A percentile compares a stretch with the other conserved stretches of the same genome.
Conservation (phyloP, 2,329 filamentous ascomycete genomes). For the Metarhizium guizhouense region DNA sequence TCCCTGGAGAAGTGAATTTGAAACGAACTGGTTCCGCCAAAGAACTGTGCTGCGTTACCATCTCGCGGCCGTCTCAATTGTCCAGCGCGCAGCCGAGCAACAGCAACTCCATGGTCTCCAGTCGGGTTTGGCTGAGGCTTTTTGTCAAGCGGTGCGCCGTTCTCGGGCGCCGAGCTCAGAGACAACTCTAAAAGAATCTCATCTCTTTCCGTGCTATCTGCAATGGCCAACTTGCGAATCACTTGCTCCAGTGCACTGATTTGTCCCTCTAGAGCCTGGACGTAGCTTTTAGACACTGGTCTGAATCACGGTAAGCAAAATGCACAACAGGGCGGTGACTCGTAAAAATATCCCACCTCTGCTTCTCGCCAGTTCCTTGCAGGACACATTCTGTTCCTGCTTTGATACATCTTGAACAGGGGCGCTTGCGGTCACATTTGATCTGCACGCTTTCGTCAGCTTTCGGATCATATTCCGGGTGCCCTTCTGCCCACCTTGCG, state of each 20-base stretch:
- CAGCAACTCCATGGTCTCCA: conserved; percentile 20
- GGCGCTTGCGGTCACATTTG: conserved; percentile 42
- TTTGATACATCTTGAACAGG: conserved; percentile 40
- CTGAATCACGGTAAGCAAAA: conserved; percentile 15
- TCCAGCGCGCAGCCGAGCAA: conserved; percentile 22
- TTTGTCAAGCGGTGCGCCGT: conserved; percentile 7
- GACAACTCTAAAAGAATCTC: conserved; percentile 31
- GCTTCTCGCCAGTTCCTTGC: conserved; percentile 32
- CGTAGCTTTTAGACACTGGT: conserved; percentile 35
- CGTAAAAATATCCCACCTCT: conserved; percentile 21
- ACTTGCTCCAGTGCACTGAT: conserved; percentile 36
- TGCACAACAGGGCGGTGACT: neutral
- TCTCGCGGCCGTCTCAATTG: conserved; percentile 30
- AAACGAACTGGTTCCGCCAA: conserved; percentile 38
- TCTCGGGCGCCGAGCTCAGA: conserved; percentile 14
- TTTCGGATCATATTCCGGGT: neutral
- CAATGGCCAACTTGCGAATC: conserved; percentile 33
- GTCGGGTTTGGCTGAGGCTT: conserved; percentile 11
- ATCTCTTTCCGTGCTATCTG: conserved; percentile 28
- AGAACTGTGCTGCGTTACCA: conserved; percentile 35
- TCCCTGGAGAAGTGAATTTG: conserved; percentile 26
- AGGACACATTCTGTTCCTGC: conserved; percentile 30
- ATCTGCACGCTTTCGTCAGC: conserved; percentile 23
- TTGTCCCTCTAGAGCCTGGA: conserved; percentile 37
- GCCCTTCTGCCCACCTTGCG: conserved; percentile 25